Conservation (phyloP, 2,329 filamentous ascomycete genomes). For the Neonectria punicea region DNA sequence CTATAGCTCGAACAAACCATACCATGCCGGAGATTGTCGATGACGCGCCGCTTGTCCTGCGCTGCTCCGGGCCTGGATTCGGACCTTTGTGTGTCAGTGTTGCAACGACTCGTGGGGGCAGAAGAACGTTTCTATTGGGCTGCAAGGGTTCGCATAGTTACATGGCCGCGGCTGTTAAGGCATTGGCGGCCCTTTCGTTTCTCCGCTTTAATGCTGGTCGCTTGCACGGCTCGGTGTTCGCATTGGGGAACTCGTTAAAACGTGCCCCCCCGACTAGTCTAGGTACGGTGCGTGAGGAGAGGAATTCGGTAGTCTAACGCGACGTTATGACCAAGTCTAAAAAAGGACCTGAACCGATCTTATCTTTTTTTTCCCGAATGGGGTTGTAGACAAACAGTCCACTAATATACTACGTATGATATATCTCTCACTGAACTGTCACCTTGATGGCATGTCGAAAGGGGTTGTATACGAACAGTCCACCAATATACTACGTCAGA, state of each 20-base stretch:
- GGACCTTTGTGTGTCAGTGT: neutral
- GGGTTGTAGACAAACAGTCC: too few relatives aligned
- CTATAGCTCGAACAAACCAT: neutral
- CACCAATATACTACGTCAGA: neutral
- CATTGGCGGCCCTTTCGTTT: slow-evolving; percentile 28
- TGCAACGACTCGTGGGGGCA: slow-evolving; percentile 26
- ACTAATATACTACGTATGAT: neutral
- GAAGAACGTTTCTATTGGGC: slow-evolving; percentile 33
- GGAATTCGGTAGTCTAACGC: too few relatives aligned
- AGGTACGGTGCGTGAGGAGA: neutral
- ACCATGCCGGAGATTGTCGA: neutral
- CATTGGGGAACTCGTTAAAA: slow-evolving; percentile 9
- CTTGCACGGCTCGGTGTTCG: slow-evolving; percentile 10
- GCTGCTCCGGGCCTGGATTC: neutral
- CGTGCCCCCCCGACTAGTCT: neutral
- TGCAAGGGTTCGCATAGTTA: neutral
- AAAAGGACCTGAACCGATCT: neutral
- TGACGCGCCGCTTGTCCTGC: slow-evolving; percentile 7
- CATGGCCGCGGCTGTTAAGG: slow-evolving; percentile 2
- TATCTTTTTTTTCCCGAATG: neutral
- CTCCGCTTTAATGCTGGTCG: slow-evolving; percentile 12
- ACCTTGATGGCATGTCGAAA: neutral
- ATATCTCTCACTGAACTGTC: neutral
- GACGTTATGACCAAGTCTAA: slow-evolving; percentile 6
- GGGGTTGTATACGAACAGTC: too few relatives aligned